Conservation (phyloP, 805 yeast species). For the Limtongozyma cylindracea region DNA sequence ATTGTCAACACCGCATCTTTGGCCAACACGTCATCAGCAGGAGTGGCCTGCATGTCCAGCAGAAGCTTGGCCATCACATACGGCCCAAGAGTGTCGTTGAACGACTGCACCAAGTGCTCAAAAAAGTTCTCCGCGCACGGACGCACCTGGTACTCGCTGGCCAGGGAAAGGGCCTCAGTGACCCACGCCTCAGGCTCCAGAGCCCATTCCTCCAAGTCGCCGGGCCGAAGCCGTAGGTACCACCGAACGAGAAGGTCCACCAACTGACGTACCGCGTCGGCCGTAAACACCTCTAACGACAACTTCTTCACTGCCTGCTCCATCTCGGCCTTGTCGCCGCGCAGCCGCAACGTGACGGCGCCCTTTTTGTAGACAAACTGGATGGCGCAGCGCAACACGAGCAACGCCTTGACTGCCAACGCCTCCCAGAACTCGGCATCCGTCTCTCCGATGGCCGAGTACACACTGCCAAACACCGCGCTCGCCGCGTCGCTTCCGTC, state of each 20-base stretch:
- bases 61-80: slow-evolving; percentile 35
- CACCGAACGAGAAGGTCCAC: slow-evolving; percentile 44
- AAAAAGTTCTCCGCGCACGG: slow-evolving; percentile 76
- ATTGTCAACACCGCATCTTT: slow-evolving; percentile 64
- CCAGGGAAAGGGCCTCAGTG: slow-evolving; percentile 47
- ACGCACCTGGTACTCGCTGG: slow-evolving; percentile 66
- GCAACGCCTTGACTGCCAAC: slow-evolving; percentile 37
- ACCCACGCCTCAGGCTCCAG: slow-evolving; percentile 87
- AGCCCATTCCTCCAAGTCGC: slow-evolving; percentile 63
- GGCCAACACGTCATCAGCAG: slow-evolving; percentile 25
- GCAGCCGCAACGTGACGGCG: slow-evolving; percentile 35
- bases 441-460: too few relatives aligned
- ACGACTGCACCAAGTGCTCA: slow-evolving; percentile 43
- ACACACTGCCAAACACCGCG: too few relatives aligned
- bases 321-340: slow-evolving; percentile 39
- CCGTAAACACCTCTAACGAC: slow-evolving; percentile 28
- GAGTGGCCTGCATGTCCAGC: slow-evolving; percentile 8
- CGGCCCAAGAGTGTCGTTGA: slow-evolving; percentile 25
- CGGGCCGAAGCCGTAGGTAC: slow-evolving; percentile 50
- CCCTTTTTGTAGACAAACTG: slow-evolving; percentile 40
- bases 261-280: slow-evolving; percentile 25
- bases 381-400: slow-evolving; percentile 38
- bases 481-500: too few relatives aligned
- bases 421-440: slow-evolving; percentile 53
- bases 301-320: slow-evolving; percentile 26